Evolutionary conservation across 2,329 filamentous ascomycete genomes (phyloP), one percentile per base, ranked within the genome.

Genomic region (Aureobasidium uvarum): DNA sequence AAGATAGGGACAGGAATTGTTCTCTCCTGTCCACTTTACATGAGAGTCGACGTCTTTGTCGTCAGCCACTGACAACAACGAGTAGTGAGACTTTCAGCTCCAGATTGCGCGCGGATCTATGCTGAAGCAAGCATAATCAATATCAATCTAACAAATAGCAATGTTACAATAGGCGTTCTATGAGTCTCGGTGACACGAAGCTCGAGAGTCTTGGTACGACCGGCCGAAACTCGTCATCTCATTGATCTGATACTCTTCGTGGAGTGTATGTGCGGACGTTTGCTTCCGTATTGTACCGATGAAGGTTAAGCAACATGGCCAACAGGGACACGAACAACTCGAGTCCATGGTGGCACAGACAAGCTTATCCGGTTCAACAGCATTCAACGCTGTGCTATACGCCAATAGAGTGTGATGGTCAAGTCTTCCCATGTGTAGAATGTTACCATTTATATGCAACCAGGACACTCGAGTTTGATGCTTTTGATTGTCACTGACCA

Each of bases 311-410:
- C 31, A 20, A 25, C 23, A 36, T 14, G 41, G 36, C 41, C 43
- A 46, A 60, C 38, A 6, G 23, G 31, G 36, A 48, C 14, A n/a
- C 5, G 28, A 31, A 39, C 28, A 18, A 25, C 31, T 60, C 56
- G 56, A 60, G 56, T 60, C 56, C 31, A 33, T 2, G n/a, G 56
- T 48, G 56, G 56, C 56, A 48, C 56, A 48, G 38, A 38, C 56
- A 48, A n/a, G 45, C 28, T 60, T 48, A 38, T 60, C 56, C 56
- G 56, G 56, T 48, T 60, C 41, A 48, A 48, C 56, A 60, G 31
- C 41, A 38, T 60, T 60, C 31, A 38, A 60, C n/a, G 41, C 41
- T 48, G 56, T 60, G 20, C n/a, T 7, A 60, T 43, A 60, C 5
- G 31, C 41, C 41, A 36, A 45, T 7, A 33, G n/a, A 31, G 3